These are phyloP conservation scores for Naganishia vaughanmartiniae DNA, from an alignment of 768 basidiomycete genomes.

Conservation along the genomic window DNA sequence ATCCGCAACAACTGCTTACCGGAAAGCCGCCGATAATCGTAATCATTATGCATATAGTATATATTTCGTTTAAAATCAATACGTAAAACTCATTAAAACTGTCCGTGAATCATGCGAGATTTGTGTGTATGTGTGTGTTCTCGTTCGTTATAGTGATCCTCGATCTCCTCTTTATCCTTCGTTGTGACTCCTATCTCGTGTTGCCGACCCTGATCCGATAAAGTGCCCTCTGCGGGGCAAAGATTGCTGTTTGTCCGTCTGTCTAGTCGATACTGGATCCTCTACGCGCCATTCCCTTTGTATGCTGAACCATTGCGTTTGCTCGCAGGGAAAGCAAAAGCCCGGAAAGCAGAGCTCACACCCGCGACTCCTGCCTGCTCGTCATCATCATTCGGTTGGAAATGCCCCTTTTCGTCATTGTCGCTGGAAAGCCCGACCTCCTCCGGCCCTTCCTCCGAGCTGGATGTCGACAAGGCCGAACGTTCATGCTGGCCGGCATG, in stretches of 20 bases:
- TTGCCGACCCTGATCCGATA: neutral
- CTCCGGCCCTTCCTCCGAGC: constrained; percentile 13
- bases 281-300: neutral
- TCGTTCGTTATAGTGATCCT: neutral
- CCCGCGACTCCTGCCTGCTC: neutral
- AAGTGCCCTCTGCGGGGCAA: neutral
- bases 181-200: neutral
- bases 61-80: neutral
- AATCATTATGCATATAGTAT: constrained; percentile 5
- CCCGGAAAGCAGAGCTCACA: constrained; percentile 1
- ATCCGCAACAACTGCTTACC: no score
- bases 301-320: neutral
- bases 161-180: neutral
- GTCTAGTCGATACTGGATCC: neutral
- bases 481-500: neutral
- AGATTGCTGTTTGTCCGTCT: neutral
- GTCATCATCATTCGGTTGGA: neutral
- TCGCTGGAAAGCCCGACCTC: neutral
- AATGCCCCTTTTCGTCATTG: neutral
- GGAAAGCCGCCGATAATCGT: neutral
- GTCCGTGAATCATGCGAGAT: constrained; percentile 1
- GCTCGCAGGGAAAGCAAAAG: constrained; percentile 11
- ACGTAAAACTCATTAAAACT: constrained; percentile 6
- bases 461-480: constrained; percentile 4
- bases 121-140: no score